phyloP scores from a whole-genome alignment of 352 stramenopile species.

The Phytophthora melonis region DNA sequence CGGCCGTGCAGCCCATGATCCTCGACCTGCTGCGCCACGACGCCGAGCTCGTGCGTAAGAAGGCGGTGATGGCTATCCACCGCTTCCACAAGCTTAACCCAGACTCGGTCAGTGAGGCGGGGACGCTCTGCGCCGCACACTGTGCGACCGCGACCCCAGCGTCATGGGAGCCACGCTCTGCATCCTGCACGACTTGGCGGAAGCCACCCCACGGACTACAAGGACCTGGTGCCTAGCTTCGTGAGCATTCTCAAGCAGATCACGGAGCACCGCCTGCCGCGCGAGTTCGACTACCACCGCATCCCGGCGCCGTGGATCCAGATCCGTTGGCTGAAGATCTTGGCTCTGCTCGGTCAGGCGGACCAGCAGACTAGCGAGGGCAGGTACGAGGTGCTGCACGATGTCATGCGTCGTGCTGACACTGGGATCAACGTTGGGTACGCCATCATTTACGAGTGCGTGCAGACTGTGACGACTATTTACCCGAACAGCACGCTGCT shows the following conservation, averaged over 20 bases:
- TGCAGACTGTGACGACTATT: constrained; percentile 98
- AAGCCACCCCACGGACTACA: constrained; percentile 94
- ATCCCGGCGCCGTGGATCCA: constrained; percentile 99
- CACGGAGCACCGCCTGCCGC: constrained; percentile 97
- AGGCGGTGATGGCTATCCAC: constrained; percentile 98
- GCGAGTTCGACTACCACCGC: constrained; percentile 99
- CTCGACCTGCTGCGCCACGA: constrained; percentile 96
- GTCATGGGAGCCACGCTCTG: constrained; percentile 98
- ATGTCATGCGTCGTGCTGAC: constrained; percentile 99
- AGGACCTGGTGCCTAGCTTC: constrained; percentile 99
- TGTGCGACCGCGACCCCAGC: constrained; percentile 98
- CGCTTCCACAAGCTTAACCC: constrained; percentile 99
- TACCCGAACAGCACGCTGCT: constrained; percentile 99
- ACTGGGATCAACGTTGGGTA: constrained; percentile 99
- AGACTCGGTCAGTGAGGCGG: constrained; percentile 88
- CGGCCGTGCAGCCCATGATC: constrained; percentile 95
- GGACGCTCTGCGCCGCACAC: constrained; percentile 94
- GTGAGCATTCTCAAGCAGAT: constrained; percentile 99
- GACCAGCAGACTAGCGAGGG: constrained; percentile 95
- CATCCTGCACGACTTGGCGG: constrained; percentile 94
- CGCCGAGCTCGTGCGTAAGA: constrained; percentile 98
- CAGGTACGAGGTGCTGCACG: constrained; percentile 99
- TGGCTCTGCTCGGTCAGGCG: constrained; percentile 95
- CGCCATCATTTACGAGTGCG: constrained; percentile 99
- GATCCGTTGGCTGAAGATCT: constrained; percentile 97